Evolutionary conservation across 306 rosid genomes (phyloP).

Genomic region (Datisca glomerata): DNA sequence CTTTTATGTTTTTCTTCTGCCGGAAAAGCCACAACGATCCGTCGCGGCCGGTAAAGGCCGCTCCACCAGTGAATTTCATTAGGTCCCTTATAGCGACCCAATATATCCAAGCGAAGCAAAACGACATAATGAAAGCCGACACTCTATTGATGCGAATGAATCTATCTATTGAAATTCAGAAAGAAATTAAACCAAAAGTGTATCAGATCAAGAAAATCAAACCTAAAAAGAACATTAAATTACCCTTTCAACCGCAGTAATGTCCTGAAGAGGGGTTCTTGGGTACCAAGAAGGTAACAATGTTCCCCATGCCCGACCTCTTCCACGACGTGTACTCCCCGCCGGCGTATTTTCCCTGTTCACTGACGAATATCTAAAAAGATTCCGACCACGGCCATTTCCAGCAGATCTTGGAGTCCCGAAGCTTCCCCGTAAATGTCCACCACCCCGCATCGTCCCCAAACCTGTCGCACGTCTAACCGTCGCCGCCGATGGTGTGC

Average conservation of each 20-base stretch:
- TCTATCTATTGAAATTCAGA: too few relatives aligned
- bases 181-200: too few relatives aligned
- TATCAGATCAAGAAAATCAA: too few relatives aligned
- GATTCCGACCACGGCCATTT: conserved; percentile 17
- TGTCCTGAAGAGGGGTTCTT: conserved; percentile 58
- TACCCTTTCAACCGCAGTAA: conserved; percentile 52
- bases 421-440: conserved; percentile 8
- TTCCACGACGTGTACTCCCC: conserved; percentile 18
- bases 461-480: conserved; percentile 13
- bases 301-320: conserved; percentile 22
- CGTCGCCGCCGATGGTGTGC: neutral
- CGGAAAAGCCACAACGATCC: too few relatives aligned
- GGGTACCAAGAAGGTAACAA: conserved; percentile 77
- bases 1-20: too few relatives aligned
- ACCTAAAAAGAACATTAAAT: neutral
- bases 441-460: conserved; percentile 13
- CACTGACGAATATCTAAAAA: conserved; percentile 1
- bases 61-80: too few relatives aligned
- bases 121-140: too few relatives aligned
- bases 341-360: conserved; percentile 20
- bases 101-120: too few relatives aligned
- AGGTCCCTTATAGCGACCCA: too few relatives aligned
- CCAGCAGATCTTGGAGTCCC: conserved; percentile 22
- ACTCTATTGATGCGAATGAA: too few relatives aligned
- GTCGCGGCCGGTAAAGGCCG: too few relatives aligned